phyloP scores from a whole-genome alignment of 257 asterid species.

The Petunia axillaris region DNA sequence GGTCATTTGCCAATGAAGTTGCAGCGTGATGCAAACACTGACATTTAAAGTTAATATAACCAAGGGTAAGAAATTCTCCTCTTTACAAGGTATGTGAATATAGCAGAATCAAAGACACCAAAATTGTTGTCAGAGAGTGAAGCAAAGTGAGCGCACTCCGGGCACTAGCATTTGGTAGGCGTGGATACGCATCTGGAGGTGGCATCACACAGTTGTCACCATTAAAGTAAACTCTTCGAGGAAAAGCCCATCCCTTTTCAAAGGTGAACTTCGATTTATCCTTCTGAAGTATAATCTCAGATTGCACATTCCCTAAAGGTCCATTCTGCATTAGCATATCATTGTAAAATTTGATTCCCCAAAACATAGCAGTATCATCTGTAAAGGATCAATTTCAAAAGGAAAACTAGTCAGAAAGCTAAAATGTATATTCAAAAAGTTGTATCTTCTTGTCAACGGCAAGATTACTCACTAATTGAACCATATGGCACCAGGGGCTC shows the following conservation, averaged over 20 bases:
- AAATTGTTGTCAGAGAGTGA: conserved; percentile 14
- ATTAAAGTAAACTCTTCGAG: conserved; percentile 49
- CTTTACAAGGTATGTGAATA: conserved; percentile 28
- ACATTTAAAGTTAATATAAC: not conserved
- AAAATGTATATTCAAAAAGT: not conserved
- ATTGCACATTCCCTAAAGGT: conserved; percentile 53
- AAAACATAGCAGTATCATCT: conserved; percentile 59
- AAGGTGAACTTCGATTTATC: conserved; percentile 46
- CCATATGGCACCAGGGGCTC: conserved; percentile 39
- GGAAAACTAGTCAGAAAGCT: not conserved
- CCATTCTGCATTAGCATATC: conserved; percentile 50
- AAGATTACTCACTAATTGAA: conserved; percentile 45
- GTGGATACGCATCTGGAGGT: conserved; percentile 47
- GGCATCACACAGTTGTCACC: conserved; percentile 62
- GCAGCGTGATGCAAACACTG: not conserved
- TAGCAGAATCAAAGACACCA: conserved; percentile 33
- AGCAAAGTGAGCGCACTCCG: not conserved
- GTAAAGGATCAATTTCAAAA: conserved; percentile 22
- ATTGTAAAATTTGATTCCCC: conserved; percentile 51
- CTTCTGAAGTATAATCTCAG: conserved; percentile 52
- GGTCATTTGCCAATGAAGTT: not conserved
- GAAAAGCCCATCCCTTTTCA: conserved; percentile 64
- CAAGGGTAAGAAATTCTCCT: not conserved
- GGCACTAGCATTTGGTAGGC: conserved; percentile 38
- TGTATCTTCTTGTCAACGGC: not conserved